phyloP scores from a whole-genome alignment of 805 yeast species.

The Yarrowia osloensis region DNA sequence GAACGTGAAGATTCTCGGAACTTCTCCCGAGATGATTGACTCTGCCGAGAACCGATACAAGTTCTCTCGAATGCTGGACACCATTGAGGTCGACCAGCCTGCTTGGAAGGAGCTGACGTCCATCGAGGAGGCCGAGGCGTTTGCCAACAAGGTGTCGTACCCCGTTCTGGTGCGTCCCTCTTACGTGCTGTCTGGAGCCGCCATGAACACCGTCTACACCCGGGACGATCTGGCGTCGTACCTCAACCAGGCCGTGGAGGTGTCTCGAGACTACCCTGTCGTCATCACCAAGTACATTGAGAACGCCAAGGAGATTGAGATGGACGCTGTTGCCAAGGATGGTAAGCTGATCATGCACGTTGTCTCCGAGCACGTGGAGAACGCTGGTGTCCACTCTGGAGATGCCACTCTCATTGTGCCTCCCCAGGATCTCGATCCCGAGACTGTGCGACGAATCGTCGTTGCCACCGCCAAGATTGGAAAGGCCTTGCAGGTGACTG shows the following conservation, averaged over 20 bases:
- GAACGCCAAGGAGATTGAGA: constrained; percentile 95
- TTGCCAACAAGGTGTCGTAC: constrained; percentile 86
- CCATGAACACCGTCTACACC: constrained; percentile 95
- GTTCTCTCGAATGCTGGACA: constrained; percentile 95
- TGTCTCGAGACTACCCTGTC: constrained; percentile 96
- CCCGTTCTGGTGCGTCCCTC: constrained; percentile 98
- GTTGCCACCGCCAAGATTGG: constrained; percentile 97
- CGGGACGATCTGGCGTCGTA: constrained; percentile 84
- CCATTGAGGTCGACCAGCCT: constrained; percentile 96
- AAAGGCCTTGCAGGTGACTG: constrained; percentile 90
- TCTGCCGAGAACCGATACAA: constrained; percentile 97
- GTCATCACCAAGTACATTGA: constrained; percentile 96
- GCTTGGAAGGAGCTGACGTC: constrained; percentile 98
- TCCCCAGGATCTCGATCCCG: constrained; percentile 91
- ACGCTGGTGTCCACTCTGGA: constrained; percentile 99
- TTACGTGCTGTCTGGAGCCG: constrained; percentile 96
- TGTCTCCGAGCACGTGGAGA: constrained; percentile 97
- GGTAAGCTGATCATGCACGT: constrained; percentile 96
- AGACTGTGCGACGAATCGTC: constrained; percentile 86
- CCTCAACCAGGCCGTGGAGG: constrained; percentile 92
- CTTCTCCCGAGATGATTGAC: constrained; percentile 98
- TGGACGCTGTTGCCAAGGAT: constrained; percentile 96
- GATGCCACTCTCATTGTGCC: constrained; percentile 97
- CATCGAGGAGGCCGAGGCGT: constrained; percentile 84
- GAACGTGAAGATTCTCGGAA: constrained; percentile 92